Conservation (phyloP, 192 early-diverging fungal genomes). For the Backusella westeae region DNA sequence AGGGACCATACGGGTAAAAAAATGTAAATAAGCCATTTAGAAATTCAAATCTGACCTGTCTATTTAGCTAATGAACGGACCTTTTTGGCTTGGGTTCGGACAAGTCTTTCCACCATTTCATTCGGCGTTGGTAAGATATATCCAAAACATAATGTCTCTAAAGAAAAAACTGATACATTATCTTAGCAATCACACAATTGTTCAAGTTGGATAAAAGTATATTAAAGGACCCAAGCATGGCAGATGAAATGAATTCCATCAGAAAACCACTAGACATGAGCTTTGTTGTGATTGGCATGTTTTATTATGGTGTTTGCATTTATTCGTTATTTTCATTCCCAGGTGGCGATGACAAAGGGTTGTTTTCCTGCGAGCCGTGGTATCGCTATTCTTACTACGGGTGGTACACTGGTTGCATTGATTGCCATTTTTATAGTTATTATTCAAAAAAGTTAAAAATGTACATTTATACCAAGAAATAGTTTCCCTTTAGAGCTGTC, state of each 20-base stretch:
- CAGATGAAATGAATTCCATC: slow-evolving; percentile 6
- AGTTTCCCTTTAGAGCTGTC: not conserved
- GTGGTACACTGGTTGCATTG: slow-evolving; percentile 34
- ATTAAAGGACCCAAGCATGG: not conserved
- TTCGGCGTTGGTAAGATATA: slow-evolving; percentile 59
- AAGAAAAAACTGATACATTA: not conserved
- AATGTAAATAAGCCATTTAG: no score
- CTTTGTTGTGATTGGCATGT: slow-evolving; percentile 62
- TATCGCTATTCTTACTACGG: slow-evolving; percentile 43
- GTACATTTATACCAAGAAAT: not conserved
- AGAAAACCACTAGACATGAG: slow-evolving; percentile 49
- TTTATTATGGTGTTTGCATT: slow-evolving; percentile 62
- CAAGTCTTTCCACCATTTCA: slow-evolving; percentile 69
- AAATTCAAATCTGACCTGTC: not conserved
- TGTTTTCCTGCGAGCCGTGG: slow-evolving; percentile 70
- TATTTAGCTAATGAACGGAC: slow-evolving; percentile 71
- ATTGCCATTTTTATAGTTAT: slow-evolving; percentile 18
- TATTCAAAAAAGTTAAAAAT: not conserved
- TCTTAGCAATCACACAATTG: slow-evolving; percentile 33
- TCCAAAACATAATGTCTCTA: not conserved
- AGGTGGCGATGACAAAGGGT: slow-evolving; percentile 62
- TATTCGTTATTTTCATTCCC: slow-evolving; percentile 69
- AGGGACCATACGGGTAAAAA: slow-evolving; percentile 68
- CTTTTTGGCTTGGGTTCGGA: slow-evolving; percentile 74
- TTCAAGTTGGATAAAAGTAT: slow-evolving; percentile 24